These are phyloP conservation scores for Cladosporium sp. DNA, from an alignment of 2,329 filamentous ascomycete genomes.

Conservation along the genomic window DNA sequence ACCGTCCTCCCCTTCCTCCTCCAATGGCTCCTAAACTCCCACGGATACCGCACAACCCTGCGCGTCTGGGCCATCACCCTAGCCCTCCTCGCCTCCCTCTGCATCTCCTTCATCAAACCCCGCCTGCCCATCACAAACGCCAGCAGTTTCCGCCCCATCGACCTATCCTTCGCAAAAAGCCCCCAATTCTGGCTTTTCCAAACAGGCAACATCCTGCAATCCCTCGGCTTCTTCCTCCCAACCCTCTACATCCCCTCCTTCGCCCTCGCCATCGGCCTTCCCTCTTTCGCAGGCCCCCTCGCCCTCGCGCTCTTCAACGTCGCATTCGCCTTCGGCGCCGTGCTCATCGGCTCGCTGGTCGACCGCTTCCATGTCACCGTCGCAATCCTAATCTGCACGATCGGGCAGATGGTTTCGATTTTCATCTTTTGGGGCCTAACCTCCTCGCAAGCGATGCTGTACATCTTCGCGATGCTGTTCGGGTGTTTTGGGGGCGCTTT, in stretches of 20 bases:
- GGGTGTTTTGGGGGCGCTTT: constrained; percentile 45
- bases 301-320: constrained; percentile 44
- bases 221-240: constrained; percentile 47
- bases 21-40: constrained; percentile 43
- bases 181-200: constrained; percentile 46
- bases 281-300: constrained; percentile 37
- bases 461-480: constrained; percentile 46
- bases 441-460: constrained; percentile 42
- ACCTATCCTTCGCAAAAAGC: constrained; percentile 39
- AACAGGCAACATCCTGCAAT: constrained; percentile 43
- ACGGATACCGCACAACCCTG: constrained; percentile 48
- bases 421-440: constrained; percentile 51
- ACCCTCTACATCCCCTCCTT: constrained; percentile 45
- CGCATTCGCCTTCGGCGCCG: constrained; percentile 39
- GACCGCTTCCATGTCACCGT: constrained; percentile 43
- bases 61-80: constrained; percentile 45
- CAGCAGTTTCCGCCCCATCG: constrained; percentile 31
- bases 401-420: constrained; percentile 39
- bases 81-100: constrained; percentile 20
- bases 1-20: constrained; percentile 47
- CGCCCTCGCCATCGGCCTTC: constrained; percentile 41
- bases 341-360: constrained; percentile 41
- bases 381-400: constrained; percentile 40
- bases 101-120: constrained; percentile 22
- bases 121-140: constrained; percentile 23